Percentiles rank a stretch among this genome's conserved stretches.
phyloP scores from a whole-genome alignment of 83 land plant species.

The Diphasiastrum complanatum region DNA sequence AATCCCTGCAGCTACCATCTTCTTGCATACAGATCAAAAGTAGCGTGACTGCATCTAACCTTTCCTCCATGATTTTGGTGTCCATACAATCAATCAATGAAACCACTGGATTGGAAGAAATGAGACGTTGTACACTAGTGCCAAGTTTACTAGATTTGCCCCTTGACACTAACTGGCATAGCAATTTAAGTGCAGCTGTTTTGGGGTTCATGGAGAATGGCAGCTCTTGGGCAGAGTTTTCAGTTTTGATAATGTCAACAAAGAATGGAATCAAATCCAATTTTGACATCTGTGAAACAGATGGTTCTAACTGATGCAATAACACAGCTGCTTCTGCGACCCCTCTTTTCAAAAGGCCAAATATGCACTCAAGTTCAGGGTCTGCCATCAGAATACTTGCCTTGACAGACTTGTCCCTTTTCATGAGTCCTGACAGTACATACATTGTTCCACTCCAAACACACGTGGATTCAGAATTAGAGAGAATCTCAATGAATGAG shows the following conservation, averaged over 20 bases:
- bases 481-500: slow-evolving; percentile 45
- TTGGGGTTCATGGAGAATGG: no score
- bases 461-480: slow-evolving; percentile 33
- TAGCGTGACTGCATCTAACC: no score
- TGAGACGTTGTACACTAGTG: no score
- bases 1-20: no score
- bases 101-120: no score
- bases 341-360: slow-evolving; percentile 33
- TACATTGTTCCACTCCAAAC: slow-evolving; percentile 40
- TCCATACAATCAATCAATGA: no score
- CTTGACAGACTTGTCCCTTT: slow-evolving; percentile 31
- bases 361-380: slow-evolving; percentile 35
- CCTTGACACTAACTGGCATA: no score
- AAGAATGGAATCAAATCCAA: slow-evolving; percentile 38
- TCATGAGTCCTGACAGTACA: slow-evolving; percentile 41
- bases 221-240: no score
- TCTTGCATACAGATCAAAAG: no score
- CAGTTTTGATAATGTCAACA: slow-evolving; percentile 29
- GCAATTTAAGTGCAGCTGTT: no score
- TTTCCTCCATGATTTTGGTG: no score
- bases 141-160: no score
- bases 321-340: slow-evolving; percentile 37
- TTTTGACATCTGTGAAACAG: slow-evolving; percentile 30
- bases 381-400: slow-evolving; percentile 27
- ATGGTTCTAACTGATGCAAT: slow-evolving; percentile 36